Evolutionary conservation across 768 basidiomycete genomes (phyloP), one percentile per base, ranked within the genome.

Genomic region (Trametes cubensis): DNA sequence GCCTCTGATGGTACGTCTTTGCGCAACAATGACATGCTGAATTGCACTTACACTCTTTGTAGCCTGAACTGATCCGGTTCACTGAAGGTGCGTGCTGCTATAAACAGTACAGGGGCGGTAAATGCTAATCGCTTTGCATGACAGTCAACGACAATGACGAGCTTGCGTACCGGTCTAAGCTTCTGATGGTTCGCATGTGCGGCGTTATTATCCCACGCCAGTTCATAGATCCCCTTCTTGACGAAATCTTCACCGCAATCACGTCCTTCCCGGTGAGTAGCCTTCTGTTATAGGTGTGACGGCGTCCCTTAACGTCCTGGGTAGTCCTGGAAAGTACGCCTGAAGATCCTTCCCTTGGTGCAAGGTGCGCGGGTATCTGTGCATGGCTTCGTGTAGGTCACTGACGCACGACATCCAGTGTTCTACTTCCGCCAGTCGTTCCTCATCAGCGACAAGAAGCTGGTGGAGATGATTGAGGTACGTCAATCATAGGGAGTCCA

Each of bases 391-490:
- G 6, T 20, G 15, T 6, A 20, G 25, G 30, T 54, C 17, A 26
- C 60, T 18, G 13, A 53, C 28, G 6, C 38, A 53, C 10, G 38
- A 34, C 42, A 18, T 44, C 52, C 52, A 89, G 87, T 94, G 28
- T 88, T 92, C 69, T 94, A 94, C 77, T 95, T 94, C 84, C 86
- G 94, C 46, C 90, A 94, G 71, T 79, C 92, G 10, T 89, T 90
- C n/a, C 75, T 92, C 52, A 85, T 97, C 62, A 82, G 78, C 58
- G 92, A 95, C 68, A 76, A 79, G 28, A 89, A 88, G 74, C 82
- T 94, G 10, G 81, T 89, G 3, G 84, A 89, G 69, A 91, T 95
- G 67, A 76, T 95, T 17, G 92, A 94, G 79, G 92, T 89, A 64
- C 28, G 76, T 69, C 11, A 13, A 26, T 10, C 5, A 2, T 6